phyloP scores from a whole-genome alignment of 129 eudicot species.

The Chrysanthemum lavandulifolium region DNA sequence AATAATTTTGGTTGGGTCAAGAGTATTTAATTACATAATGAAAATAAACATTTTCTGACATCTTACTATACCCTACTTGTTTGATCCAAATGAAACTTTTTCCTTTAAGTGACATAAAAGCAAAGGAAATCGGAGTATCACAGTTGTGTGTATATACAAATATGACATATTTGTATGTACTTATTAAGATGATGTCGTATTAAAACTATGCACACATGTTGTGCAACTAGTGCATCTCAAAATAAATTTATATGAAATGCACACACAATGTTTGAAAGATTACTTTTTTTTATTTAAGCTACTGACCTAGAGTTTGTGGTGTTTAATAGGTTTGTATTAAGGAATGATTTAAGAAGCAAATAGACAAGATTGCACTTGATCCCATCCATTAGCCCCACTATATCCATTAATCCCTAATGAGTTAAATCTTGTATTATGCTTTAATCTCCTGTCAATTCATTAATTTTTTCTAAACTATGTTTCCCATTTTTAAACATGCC shows the following conservation, averaged over 20 bases:
- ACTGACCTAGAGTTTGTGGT: not conserved
- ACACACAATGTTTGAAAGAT: not conserved
- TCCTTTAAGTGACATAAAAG: not conserved
- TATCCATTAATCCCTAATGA: conserved; percentile 20
- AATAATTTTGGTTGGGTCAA: conserved; percentile 30
- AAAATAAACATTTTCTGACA: conserved; percentile 31
- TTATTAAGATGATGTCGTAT: conserved; percentile 4
- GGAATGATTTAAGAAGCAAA: conserved; percentile 11
- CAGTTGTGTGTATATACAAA: not conserved
- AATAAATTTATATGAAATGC: not conserved
- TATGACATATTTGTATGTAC: no score
- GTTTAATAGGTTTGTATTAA: conserved; percentile 2
- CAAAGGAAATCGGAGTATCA: not conserved
- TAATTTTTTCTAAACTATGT: conserved; percentile 24
- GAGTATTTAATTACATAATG: not conserved
- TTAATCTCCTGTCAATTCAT: conserved; percentile 8
- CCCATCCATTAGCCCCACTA: conserved; percentile 33
- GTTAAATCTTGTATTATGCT: no score
- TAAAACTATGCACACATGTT: not conserved
- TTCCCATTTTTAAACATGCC: conserved; percentile 34
- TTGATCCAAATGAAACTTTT: conserved; percentile 14
- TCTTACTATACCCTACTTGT: conserved; percentile 33
- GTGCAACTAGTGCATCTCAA: not conserved
- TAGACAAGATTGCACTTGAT: conserved; percentile 27
- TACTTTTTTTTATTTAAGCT: not conserved